These are phyloP conservation scores for Aechmea fasciata DNA, from an alignment of 176 grass and related monocot species.

Conservation along the genomic window DNA sequence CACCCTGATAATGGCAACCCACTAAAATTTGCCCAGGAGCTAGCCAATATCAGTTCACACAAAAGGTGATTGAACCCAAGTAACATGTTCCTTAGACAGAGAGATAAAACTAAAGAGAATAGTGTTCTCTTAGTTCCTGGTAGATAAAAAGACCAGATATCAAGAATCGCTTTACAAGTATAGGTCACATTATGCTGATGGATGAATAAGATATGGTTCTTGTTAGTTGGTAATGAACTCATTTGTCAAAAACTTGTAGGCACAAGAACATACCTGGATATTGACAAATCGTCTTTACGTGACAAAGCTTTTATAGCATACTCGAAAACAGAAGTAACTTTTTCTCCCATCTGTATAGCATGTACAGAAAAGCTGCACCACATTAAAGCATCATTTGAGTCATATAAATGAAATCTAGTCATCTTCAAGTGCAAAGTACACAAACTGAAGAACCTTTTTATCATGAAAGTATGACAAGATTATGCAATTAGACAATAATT, in stretches of 20 bases:
- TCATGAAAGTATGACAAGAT: background rate
- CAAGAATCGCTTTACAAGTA: background rate
- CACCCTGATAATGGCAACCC: background rate
- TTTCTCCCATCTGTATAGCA: conserved; percentile 82
- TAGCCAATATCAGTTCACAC: background rate
- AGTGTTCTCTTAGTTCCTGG: background rate
- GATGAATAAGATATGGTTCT: background rate
- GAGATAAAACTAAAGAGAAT: background rate
- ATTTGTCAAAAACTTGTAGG: background rate
- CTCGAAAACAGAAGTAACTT: conserved; percentile 77
- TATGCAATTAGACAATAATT: background rate
- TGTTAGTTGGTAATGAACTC: background rate
- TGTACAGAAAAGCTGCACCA: conserved; percentile 80
- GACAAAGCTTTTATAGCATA: conserved; percentile 81
- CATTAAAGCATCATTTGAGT: conserved; percentile 6
- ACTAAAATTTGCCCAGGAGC: background rate
- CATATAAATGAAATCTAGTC: background rate
- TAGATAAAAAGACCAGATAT: background rate
- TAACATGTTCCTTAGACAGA: background rate
- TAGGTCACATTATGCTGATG: background rate
- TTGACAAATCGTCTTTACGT: conserved; percentile 43
- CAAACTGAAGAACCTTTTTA: no score
- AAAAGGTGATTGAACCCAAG: background rate
- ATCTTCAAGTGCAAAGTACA: conserved; percentile 14
- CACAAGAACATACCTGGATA: conserved; percentile 37